Conservation (phyloP, 2,329 filamentous ascomycete genomes). For the Neobulgaria alba region DNA sequence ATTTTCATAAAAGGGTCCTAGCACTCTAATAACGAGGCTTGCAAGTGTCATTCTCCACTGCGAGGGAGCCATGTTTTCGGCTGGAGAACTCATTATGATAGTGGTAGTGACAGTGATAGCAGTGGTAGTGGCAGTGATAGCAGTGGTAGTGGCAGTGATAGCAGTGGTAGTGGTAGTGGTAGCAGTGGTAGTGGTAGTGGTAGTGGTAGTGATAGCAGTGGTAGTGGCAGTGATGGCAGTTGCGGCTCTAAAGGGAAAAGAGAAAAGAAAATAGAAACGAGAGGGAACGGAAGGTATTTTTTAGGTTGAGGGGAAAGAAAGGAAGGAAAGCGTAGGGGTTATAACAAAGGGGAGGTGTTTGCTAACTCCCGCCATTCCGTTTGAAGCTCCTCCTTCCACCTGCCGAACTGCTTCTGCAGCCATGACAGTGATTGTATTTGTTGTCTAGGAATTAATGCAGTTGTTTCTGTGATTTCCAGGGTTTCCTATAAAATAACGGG, state of each 20-base stretch:
- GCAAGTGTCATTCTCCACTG: conserved; percentile 8
- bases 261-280: conserved; percentile 11
- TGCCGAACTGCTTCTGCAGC: conserved; percentile 6
- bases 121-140: not conserved
- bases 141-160: too few species aligned
- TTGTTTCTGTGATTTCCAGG: conserved; percentile 9
- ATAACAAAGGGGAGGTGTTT: conserved; percentile 7
- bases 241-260: conserved; percentile 8
- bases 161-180: too few species aligned
- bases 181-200: too few species aligned
- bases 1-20: conserved; percentile 2
- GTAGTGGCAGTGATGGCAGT: too few species aligned
- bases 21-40: conserved; percentile 1
- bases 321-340: conserved; percentile 6
- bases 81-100: conserved; percentile 4
- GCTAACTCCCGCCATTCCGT: conserved; percentile 10
- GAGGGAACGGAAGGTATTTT: conserved; percentile 6
- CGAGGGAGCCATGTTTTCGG: conserved; percentile 7
- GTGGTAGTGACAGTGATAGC: too few species aligned
- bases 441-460: conserved; percentile 10
- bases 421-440: conserved; percentile 10
- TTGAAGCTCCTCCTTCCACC: conserved; percentile 10
- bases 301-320: conserved; percentile 5
- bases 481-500: conserved; percentile 11
- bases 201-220: too few species aligned